These are phyloP conservation scores for Phytophthora hybrid DNA, from an alignment of 352 stramenopile species.

Conservation along the genomic window DNA sequence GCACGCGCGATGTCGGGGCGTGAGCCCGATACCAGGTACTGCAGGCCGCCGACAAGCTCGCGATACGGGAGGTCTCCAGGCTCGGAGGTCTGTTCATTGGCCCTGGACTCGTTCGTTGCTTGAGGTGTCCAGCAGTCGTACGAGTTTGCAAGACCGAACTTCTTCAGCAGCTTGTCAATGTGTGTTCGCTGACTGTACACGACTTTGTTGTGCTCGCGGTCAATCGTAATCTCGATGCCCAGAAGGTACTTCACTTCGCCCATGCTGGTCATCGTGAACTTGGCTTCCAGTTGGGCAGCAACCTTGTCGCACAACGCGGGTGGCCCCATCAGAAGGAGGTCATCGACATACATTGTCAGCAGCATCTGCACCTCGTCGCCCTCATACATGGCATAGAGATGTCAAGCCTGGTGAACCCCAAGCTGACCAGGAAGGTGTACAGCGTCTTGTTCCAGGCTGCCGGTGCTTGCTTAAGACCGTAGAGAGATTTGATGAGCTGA, in stretches of 20 bases:
- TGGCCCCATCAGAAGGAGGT: background rate
- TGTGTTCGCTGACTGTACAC: background rate
- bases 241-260: too few relatives aligned
- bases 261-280: too few relatives aligned
- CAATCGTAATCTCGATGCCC: too few relatives aligned
- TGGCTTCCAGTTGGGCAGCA: background rate
- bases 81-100: background rate
- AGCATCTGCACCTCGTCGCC: background rate
- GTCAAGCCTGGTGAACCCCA: background rate
- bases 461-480: too few relatives aligned
- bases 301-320: background rate
- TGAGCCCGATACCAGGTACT: slow-evolving; percentile 10
- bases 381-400: background rate
- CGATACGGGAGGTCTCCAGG: background rate
- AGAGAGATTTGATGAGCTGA: too few relatives aligned
- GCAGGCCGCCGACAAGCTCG: background rate
- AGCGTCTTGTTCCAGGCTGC: background rate
- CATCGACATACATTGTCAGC: background rate
- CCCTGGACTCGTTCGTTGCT: too few relatives aligned
- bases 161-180: background rate
- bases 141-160: background rate
- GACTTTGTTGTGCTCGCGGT: background rate
- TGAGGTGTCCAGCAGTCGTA: background rate
- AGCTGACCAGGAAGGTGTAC: too few relatives aligned
- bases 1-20: too few relatives aligned